Evolutionary conservation across 208 protist genomes (phyloP), one percentile per base, ranked within the genome.

Genomic region (Leishmania arabica): DNA sequence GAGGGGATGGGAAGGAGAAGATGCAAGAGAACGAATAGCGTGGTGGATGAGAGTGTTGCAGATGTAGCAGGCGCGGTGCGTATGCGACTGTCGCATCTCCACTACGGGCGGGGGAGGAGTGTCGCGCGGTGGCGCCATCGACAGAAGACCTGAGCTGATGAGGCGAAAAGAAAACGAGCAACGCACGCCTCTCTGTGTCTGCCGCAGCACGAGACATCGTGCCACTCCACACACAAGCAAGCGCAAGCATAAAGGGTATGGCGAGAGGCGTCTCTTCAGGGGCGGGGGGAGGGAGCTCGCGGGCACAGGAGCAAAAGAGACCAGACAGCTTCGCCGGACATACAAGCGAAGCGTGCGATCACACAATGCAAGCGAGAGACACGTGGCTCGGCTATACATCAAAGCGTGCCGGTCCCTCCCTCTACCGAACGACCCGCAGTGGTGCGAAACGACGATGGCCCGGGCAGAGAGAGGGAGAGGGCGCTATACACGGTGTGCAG

Each of bases 341-440:
- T 13, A 9, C 5, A 53, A 73, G 7, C 31, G 19, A 54, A 24
- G 42, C 34, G 68, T n/a, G 24, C 19, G 19, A 40, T 11, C 68
- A 72, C 27, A 37, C 68, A 37, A 73, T 17, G 68, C 2, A 21
- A 62, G 2, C 4, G 6, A 76, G 34, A 58, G 53, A 19, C 31
- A 64, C 24, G 24, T 6, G 34, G 5, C n/a, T 45, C 47, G 21
- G 68, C 68, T 73, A 73, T 73, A 73, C 68, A 73, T 73, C 68
- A 21, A 53, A 73, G 45, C 21, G 45, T 53, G 37, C 5, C 27
- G 62, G 13, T 24, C 31, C 62, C 62, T 62, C 62, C 31, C 31
- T 40, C 62, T 42, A 31, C 31, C 21, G 4, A 47, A 4, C 21
- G 4, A 19, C 40, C 21, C 31, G 21, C 65, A 71, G 42, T 42